phyloP scores from a whole-genome alignment of 148 eudicot species.

The Cornus suecica region DNA sequence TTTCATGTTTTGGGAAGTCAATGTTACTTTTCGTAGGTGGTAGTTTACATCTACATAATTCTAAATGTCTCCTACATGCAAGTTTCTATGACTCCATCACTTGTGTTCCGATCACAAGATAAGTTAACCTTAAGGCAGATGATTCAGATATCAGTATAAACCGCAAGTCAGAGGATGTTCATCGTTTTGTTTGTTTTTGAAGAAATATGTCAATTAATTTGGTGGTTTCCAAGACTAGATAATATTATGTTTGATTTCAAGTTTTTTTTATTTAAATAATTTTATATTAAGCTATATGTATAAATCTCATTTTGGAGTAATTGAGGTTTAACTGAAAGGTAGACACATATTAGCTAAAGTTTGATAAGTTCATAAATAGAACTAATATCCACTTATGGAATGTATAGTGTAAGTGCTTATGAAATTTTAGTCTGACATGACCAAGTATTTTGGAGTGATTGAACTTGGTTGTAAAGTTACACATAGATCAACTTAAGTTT shows the following conservation, averaged over 20 bases:
- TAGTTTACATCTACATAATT: neutral
- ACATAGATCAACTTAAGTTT: too few relatives aligned
- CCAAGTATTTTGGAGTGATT: too few relatives aligned
- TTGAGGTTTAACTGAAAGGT: neutral
- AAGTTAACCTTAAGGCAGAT: too few relatives aligned
- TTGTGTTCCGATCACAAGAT: neutral
- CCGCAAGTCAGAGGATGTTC: neutral
- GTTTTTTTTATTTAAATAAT: too few relatives aligned
- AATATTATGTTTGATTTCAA: neutral
- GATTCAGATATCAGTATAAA: too few relatives aligned
- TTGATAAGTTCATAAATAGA: neutral
- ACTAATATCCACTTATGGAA: neutral
- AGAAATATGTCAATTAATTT: neutral
- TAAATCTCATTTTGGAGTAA: neutral
- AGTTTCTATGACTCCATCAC: neutral
- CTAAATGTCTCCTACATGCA: neutral
- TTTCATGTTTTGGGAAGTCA: neutral
- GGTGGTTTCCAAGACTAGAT: neutral
- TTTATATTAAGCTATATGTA: neutral
- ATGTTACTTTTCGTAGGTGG: neutral
- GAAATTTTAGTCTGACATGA: neutral
- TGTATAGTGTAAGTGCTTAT: neutral
- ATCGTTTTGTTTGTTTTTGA: neutral
- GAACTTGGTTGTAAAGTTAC: too few relatives aligned
- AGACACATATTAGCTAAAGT: neutral